Percentiles rank a stretch among this genome's conserved stretches.
These are phyloP conservation scores for Ogataea ganodermae DNA, from an alignment of 805 yeast genomes.

Conservation along the genomic window DNA sequence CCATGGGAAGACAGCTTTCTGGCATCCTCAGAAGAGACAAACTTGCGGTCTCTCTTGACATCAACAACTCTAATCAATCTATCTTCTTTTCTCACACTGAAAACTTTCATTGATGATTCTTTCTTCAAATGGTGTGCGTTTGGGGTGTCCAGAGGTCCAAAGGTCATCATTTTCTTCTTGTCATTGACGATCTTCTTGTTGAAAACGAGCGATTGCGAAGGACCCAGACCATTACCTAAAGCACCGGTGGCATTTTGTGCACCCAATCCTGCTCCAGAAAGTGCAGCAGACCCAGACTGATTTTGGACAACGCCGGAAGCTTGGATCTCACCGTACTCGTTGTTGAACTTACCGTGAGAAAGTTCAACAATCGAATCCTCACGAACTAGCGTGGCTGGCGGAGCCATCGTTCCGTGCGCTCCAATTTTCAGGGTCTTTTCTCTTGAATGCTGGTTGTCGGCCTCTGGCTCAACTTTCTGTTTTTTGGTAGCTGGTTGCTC, in stretches of 20 bases:
- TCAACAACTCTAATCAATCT: slow-evolving; percentile 21
- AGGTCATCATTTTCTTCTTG: slow-evolving; percentile 40
- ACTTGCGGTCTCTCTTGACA: slow-evolving; percentile 23
- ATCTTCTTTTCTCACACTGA: slow-evolving; percentile 27
- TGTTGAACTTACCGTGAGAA: slow-evolving; percentile 25
- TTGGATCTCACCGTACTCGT: slow-evolving; percentile 54
- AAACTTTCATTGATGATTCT: slow-evolving; percentile 15
- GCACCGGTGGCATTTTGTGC: slow-evolving; percentile 25
- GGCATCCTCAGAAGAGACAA: slow-evolving; percentile 25
- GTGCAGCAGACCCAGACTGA: slow-evolving; percentile 37
- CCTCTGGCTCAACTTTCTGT: slow-evolving; percentile 9
- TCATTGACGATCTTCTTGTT: slow-evolving; percentile 48
- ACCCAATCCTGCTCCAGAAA: slow-evolving; percentile 17
- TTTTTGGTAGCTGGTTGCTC: slow-evolving; percentile 10
- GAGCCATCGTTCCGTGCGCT: slow-evolving; percentile 19
- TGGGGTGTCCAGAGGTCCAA: slow-evolving; percentile 22
- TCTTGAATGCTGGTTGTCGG: not conserved
- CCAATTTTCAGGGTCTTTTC: not conserved
- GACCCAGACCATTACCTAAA: slow-evolving; percentile 57
- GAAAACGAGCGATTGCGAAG: slow-evolving; percentile 57
- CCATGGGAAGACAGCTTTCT: slow-evolving; percentile 16
- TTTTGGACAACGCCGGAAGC: slow-evolving; percentile 57
- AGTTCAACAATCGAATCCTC: slow-evolving; percentile 28
- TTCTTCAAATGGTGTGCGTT: slow-evolving; percentile 7
- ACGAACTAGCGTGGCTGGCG: slow-evolving; percentile 28